phyloP scores from a whole-genome alignment of 179 eudicot genomes.

The Actinidia arguta region DNA sequence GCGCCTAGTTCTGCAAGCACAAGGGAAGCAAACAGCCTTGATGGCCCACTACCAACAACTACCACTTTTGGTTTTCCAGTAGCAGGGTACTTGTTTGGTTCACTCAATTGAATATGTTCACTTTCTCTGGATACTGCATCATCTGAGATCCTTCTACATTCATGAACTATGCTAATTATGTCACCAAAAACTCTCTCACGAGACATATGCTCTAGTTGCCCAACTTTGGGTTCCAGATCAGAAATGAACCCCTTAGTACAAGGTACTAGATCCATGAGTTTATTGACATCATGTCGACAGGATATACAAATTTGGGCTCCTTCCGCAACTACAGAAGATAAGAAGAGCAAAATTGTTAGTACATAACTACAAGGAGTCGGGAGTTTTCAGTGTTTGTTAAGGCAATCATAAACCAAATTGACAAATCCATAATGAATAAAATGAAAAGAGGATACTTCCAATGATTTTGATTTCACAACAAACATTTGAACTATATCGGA shows the following conservation, averaged over 20 bases:
- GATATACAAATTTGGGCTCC: conserved; percentile 37
- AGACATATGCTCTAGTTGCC: conserved; percentile 72
- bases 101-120: conserved; percentile 30
- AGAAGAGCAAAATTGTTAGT: conserved; percentile 19
- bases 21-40: conserved; percentile 50
- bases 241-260: conserved; percentile 84
- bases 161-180: conserved; percentile 51
- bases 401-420: not conserved
- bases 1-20: conserved; percentile 99
- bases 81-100: conserved; percentile 28
- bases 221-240: conserved; percentile 73
- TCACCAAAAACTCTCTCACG: conserved; percentile 57
- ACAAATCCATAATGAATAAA: not conserved
- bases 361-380: not conserved
- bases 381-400: not conserved
- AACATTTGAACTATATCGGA: not conserved
- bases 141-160: conserved; percentile 47
- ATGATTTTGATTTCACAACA: not conserved
- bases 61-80: conserved; percentile 74
- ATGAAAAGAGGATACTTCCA: not conserved
- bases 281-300: conserved; percentile 83
- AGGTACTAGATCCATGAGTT: conserved; percentile 75
- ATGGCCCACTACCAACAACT: conserved; percentile 87
- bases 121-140: conserved; percentile 32
- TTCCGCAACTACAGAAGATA: conserved; percentile 36